Evolutionary conservation across 331 rosid genomes (phyloP).

Genomic region (Arachis monticola): DNA sequence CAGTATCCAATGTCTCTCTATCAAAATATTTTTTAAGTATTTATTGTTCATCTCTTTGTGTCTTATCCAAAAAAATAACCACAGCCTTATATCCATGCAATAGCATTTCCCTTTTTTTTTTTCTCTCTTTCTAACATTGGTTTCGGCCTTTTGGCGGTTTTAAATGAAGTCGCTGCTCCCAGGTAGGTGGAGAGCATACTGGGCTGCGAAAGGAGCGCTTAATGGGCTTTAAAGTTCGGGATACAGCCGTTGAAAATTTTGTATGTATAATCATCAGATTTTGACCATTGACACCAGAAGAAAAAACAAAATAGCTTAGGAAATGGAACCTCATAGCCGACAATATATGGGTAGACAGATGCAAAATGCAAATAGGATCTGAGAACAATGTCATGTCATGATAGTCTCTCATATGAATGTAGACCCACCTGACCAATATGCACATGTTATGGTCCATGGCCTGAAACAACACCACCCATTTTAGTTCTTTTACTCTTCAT

Average conservation of each 20-base stretch:
- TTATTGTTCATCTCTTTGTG: too few relatives aligned
- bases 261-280: too few relatives aligned
- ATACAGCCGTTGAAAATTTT: not conserved
- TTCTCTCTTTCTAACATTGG: too few relatives aligned
- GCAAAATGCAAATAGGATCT: too few relatives aligned
- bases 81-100: too few relatives aligned
- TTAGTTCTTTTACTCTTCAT: constrained; percentile 29
- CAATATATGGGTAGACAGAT: not conserved
- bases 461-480: constrained; percentile 38
- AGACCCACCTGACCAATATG: constrained; percentile 34
- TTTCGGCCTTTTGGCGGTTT: too few relatives aligned
- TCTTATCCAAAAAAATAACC: too few relatives aligned
- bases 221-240: not conserved
- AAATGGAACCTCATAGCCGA: not conserved
- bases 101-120: too few relatives aligned
- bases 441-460: constrained; percentile 35
- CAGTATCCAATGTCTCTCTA: too few relatives aligned
- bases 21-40: too few relatives aligned
- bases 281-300: not conserved
- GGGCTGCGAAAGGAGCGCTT: not conserved
- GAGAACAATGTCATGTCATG: not conserved
- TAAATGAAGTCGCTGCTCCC: too few relatives aligned
- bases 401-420: constrained; percentile 6
- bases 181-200: too few relatives aligned
- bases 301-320: not conserved